Conservation (phyloP, 257 asterid species). For the Capsicum baccatum region DNA sequence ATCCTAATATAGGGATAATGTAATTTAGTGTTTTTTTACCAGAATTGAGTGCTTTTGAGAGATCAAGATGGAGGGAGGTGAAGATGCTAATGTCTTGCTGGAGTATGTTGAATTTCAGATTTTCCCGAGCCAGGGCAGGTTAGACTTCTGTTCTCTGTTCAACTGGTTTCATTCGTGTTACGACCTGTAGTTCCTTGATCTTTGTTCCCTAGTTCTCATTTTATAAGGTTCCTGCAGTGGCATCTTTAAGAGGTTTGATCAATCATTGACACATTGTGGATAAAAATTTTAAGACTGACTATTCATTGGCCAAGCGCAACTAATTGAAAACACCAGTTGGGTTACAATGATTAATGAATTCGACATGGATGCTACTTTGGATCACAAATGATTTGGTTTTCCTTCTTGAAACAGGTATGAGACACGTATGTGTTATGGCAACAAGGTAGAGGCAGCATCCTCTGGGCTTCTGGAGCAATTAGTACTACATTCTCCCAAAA, state of each 20-base stretch:
- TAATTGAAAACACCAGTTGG: neutral
- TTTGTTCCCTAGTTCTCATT: neutral
- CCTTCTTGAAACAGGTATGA: conserved; percentile 63
- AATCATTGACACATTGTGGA: neutral
- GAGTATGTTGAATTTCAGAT: conserved; percentile 78
- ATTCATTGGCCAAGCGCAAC: neutral
- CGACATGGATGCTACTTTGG: neutral
- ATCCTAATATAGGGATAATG: neutral
- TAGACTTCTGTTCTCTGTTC: conserved; percentile 24
- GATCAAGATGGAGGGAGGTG: conserved; percentile 57
- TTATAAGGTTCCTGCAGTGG: neutral
- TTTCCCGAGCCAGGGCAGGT: conserved; percentile 80
- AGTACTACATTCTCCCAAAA: conserved; percentile 62
- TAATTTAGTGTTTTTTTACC: conserved; percentile 26
- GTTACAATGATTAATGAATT: neutral
- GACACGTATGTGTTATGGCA: conserved; percentile 52
- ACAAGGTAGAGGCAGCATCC: conserved; percentile 60
- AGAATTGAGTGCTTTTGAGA: conserved; percentile 38
- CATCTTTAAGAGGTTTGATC: conserved; percentile 17
- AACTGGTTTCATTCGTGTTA: neutral
- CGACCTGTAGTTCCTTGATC: neutral
- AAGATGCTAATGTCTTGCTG: conserved; percentile 51
- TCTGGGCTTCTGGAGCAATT: conserved; percentile 82
- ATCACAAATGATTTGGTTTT: conserved; percentile 8
- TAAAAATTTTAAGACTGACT: neutral